Evolutionary conservation across 495 filamentous ascomycete species (phyloP).

Genomic region (Beverwykella pulmonaria): DNA sequence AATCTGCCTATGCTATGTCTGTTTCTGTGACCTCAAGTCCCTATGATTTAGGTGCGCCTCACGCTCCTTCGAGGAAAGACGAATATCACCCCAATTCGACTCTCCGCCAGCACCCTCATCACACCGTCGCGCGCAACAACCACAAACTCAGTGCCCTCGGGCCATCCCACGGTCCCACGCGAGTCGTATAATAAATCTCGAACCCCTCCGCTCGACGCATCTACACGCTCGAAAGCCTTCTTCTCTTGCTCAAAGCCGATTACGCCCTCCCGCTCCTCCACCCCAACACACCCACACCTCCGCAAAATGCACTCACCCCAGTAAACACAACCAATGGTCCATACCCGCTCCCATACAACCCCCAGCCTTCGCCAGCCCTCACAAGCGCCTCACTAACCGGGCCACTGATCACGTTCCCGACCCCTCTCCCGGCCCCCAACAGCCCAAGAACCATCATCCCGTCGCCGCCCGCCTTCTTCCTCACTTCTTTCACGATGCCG

Average conservation of each 20-base stretch:
- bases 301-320: constrained; percentile 56
- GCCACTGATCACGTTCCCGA: constrained; percentile 53
- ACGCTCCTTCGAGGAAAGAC: no score
- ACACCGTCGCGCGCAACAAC: no score
- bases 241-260: constrained; percentile 41
- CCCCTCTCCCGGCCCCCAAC: constrained; percentile 63
- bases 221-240: no score
- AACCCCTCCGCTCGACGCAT: no score
- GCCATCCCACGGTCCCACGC: no score
- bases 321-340: constrained; percentile 61
- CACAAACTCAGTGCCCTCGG: no score
- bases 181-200: no score
- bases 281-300: constrained; percentile 55
- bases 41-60: no score
- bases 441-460: constrained; percentile 65
- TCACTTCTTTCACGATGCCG: constrained; percentile 61
- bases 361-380: constrained; percentile 43
- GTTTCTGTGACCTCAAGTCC: no score
- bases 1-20: no score
- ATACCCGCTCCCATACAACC: constrained; percentile 55
- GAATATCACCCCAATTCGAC: no score
- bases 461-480: constrained; percentile 50
- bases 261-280: constrained; percentile 39
- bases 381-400: constrained; percentile 38
- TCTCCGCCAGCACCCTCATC: no score